Evolutionary conservation across 176 grass and related monocot genomes (phyloP).

Genomic region (Oryza longistaminata): DNA sequence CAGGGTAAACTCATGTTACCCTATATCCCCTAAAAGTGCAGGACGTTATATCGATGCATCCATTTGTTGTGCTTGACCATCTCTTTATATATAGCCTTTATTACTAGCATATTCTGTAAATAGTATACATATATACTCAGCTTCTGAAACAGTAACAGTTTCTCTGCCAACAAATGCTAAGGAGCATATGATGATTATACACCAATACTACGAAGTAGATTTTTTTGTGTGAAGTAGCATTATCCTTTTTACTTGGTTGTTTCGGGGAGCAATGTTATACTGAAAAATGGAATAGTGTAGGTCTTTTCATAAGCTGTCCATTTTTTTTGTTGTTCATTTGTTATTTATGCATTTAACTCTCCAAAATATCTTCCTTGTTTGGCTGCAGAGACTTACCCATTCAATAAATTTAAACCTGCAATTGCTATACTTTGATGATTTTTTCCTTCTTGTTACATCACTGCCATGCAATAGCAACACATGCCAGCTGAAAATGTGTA

Average conservation of each 20-base stretch:
- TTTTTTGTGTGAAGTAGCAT: background rate
- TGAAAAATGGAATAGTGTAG: background rate
- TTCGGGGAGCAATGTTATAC: background rate
- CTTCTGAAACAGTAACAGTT: background rate
- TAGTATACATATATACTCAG: background rate
- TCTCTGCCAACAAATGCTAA: background rate
- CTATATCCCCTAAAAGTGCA: background rate
- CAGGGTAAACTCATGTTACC: conserved; percentile 47
- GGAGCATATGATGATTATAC: background rate
- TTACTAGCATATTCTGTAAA: conserved; percentile 10
- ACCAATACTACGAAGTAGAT: background rate
- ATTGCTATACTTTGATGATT: background rate
- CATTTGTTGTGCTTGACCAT: background rate
- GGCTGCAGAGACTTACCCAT: background rate
- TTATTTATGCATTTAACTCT: background rate
- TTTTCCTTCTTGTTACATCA: background rate
- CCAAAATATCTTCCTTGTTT: background rate
- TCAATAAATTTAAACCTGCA: background rate
- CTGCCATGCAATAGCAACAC: background rate
- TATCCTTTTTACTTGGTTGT: conserved; percentile 11
- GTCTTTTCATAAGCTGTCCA: background rate
- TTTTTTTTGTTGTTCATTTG: background rate
- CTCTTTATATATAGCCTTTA: background rate
- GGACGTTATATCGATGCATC: background rate
- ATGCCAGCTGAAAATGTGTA: background rate